These are phyloP conservation scores for Phaeomoniella chlamydospora DNA, from an alignment of 2,329 filamentous ascomycete genomes.

Conservation along the genomic window DNA sequence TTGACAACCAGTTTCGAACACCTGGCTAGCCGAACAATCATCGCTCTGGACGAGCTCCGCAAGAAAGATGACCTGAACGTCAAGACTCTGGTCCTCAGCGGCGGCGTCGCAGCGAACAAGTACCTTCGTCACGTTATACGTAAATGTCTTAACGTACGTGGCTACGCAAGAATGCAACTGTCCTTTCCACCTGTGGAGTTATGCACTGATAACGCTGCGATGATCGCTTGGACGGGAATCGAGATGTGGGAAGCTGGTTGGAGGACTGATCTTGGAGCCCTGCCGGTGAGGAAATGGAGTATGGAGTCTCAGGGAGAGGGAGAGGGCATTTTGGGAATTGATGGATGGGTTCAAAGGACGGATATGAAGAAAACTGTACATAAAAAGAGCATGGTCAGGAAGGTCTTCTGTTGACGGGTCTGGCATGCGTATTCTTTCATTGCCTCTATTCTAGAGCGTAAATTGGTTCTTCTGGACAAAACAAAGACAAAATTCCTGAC, in stretches of 20 bases:
- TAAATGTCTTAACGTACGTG: slow-evolving; percentile 50
- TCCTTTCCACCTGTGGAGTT: slow-evolving; percentile 60
- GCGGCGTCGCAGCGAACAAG: slow-evolving; percentile 76
- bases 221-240: slow-evolving; percentile 88
- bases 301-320: slow-evolving; percentile 48
- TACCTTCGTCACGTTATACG: slow-evolving; percentile 58
- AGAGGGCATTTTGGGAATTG: slow-evolving; percentile 52
- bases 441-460: too few species aligned
- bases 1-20: slow-evolving; percentile 84
- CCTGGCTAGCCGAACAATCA: slow-evolving; percentile 57
- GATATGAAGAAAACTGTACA: too few species aligned
- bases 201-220: slow-evolving; percentile 92
- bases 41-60: slow-evolving; percentile 42
- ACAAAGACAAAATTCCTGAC: too few species aligned
- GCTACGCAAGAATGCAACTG: slow-evolving; percentile 46
- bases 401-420: too few species aligned
- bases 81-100: slow-evolving; percentile 63
- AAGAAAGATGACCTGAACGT: slow-evolving; percentile 17
- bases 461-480: too few species aligned
- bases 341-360: slow-evolving; percentile 29
- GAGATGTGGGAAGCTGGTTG: slow-evolving; percentile 83
- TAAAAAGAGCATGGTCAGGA: too few species aligned
- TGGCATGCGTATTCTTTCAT: too few species aligned
- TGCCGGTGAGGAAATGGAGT: slow-evolving; percentile 56
- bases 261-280: slow-evolving; percentile 44